A percentile compares a stretch with the other conserved stretches of the same genome.
phyloP scores from a whole-genome alignment of 108 stramenopile genomes.

The Cyclotella atomus region DNA sequence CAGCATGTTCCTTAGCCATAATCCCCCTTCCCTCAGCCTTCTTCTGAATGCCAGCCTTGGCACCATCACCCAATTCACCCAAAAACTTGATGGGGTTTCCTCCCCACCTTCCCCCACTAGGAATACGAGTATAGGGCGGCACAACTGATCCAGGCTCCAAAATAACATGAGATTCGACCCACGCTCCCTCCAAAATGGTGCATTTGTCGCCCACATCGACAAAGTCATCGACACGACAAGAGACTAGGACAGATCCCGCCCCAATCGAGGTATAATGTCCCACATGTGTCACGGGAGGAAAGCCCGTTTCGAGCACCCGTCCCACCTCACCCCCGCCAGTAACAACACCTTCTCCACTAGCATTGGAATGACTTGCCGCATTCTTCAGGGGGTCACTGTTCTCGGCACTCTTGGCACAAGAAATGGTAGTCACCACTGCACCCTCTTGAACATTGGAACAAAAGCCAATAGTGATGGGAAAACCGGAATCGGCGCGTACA shows the following conservation, averaged over 20 bases:
- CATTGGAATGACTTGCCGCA: conserved; percentile 31
- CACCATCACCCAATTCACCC: conserved; percentile 72
- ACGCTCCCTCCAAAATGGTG: conserved; percentile 86
- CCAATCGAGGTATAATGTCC: conserved; percentile 88
- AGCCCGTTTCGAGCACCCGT: conserved; percentile 69
- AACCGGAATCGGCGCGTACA: conserved; percentile 88
- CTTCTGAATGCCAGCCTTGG: conserved; percentile 68
- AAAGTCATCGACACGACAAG: conserved; percentile 86
- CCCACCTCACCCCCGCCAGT: conserved; percentile 42
- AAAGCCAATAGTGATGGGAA: conserved; percentile 87
- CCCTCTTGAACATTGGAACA: conserved; percentile 88
- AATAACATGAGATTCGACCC: conserved; percentile 85
- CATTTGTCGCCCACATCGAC: conserved; percentile 88
- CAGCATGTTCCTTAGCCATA: conserved; percentile 79
- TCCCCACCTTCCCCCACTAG: conserved; percentile 89
- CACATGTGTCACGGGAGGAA: conserved; percentile 82
- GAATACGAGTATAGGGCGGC: conserved; percentile 84
- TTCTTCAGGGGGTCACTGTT: conserved; percentile 47
- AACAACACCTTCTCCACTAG: conserved; percentile 39
- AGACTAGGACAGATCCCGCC: conserved; percentile 78
- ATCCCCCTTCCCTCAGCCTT: conserved; percentile 68
- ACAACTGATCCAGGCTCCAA: conserved; percentile 93
- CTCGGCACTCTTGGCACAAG: conserved; percentile 53
- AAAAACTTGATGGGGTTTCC: conserved; percentile 92
- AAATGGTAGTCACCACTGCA: conserved; percentile 83